A percentile compares a stretch with the other conserved stretches of the same genome.
Evolutionary conservation across 345 rosid genomes (phyloP).

Genomic region (Lenwebbia sp.): DNA sequence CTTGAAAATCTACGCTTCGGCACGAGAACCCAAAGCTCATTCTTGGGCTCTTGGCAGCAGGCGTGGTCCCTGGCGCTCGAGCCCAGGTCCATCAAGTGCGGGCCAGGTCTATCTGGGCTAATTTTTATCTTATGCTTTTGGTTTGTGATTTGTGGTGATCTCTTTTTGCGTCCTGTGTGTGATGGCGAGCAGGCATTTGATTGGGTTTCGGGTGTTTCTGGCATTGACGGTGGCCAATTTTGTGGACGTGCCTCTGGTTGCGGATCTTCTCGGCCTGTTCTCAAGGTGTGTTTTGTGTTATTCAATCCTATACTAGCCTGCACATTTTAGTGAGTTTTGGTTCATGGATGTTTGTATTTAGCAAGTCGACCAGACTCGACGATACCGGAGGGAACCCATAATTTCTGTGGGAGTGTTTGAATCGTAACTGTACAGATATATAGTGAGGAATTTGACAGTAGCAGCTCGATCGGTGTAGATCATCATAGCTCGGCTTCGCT

Average conservation of each 20-base stretch:
- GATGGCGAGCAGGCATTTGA: conserved; percentile 45
- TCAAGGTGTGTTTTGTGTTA: conserved; percentile 16
- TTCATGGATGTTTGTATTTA: background rate
- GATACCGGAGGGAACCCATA: background rate
- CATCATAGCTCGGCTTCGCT: background rate
- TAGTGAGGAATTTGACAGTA: background rate
- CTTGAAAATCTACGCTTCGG: too few relatives aligned
- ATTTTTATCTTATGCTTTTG: background rate
- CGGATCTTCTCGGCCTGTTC: conserved; percentile 41
- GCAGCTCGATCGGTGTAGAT: background rate
- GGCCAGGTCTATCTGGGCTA: too few relatives aligned
- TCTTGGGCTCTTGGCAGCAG: too few relatives aligned
- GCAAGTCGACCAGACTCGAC: background rate
- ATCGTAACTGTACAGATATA: background rate
- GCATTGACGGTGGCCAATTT: conserved; percentile 57
- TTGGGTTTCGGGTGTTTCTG: conserved; percentile 71
- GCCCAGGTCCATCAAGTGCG: too few relatives aligned
- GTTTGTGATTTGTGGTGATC: background rate
- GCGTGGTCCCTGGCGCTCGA: too few relatives aligned
- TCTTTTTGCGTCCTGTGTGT: background rate
- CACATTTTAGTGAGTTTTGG: background rate
- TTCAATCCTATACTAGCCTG: background rate
- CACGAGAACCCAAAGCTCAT: too few relatives aligned
- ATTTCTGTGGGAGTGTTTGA: background rate
- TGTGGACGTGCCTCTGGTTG: conserved; percentile 31